Evolutionary conservation across 345 rosid species (phyloP), one percentile per base, ranked within the genome.

Genomic region (Boechera retrofracta): DNA sequence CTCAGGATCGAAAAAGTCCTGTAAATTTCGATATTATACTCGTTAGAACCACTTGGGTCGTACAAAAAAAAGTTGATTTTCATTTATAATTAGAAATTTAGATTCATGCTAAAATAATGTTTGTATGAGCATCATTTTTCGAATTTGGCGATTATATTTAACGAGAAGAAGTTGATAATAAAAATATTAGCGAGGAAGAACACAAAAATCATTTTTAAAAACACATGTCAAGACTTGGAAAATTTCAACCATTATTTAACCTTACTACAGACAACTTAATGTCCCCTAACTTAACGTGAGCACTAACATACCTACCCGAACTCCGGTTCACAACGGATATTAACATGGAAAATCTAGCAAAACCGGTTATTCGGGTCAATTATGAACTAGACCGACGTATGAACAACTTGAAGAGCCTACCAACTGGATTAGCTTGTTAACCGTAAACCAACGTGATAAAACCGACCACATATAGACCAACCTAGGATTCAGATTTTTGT

Each of bases 321-420:
- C 11, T 59, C 33, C 49, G 31, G 51, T 49, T 39, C 35, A 11
- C 13, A 68, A 35, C 29, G 5, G 6, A 44, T 49, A 41, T 60
- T 61, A 44, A 64, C 67, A 54, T 52, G 31, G 61, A 58, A 65
- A 48, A 42, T 45, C 49, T 44, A 6, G 33, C 24, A 52, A 76
- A 69, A 7, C 75, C 65, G 51, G 57, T 53, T 35, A 39, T 59
- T 61, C 9, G 38, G 24, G 5, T 18, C 18, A 58, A 1, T 44
- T 73, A 29, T n/a, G 7, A 63, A 41, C 71, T 69, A 61, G 24
- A 53, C 61, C 6, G 10, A 31, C 68, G 18, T 61, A 69, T 59
- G 48, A 60, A 51, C 70, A 75, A 21, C 79, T 13, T 10, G 28
- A 13, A 48, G 58, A 57, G 28, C 26, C 67, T 77, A 56, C 65